These are phyloP conservation scores for Colletotrichum simmondsii DNA, from an alignment of 2,329 filamentous ascomycete genomes.

Conservation along the genomic window DNA sequence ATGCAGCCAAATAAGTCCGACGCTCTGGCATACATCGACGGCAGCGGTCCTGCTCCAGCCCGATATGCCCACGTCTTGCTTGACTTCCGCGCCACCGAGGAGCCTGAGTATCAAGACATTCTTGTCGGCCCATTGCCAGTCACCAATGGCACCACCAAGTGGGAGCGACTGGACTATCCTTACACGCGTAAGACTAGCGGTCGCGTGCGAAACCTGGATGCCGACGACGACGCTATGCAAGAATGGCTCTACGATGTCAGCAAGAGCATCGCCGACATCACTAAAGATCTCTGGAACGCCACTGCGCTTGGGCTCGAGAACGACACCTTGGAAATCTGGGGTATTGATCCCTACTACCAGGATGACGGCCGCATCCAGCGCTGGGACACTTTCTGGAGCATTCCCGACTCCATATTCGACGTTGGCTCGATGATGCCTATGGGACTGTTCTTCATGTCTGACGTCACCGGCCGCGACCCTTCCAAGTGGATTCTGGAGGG, in stretches of 20 bases:
- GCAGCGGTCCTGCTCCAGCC: constrained; percentile 44
- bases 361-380: constrained; percentile 52
- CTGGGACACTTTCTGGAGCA: constrained; percentile 59
- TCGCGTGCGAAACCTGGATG: constrained; percentile 51
- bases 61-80: constrained; percentile 57
- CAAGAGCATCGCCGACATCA: constrained; percentile 48
- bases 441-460: constrained; percentile 54
- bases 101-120: constrained; percentile 54
- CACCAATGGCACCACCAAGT: constrained; percentile 47
- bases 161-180: constrained; percentile 52
- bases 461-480: constrained; percentile 62
- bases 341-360: constrained; percentile 55
- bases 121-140: constrained; percentile 61
- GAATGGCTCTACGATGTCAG: constrained; percentile 48
- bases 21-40: constrained; percentile 55
- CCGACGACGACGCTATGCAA: constrained; percentile 44
- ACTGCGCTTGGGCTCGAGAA: constrained; percentile 48
- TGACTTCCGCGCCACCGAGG: constrained; percentile 49
- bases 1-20: constrained; percentile 62
- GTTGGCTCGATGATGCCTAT: constrained; percentile 56
- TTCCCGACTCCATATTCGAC: constrained; percentile 51
- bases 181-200: constrained; percentile 52
- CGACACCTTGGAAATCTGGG: constrained; percentile 53
- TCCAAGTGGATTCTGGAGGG: constrained; percentile 60
- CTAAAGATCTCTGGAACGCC: constrained; percentile 55